Evolutionary conservation across 2,329 filamentous ascomycete species (phyloP), one percentile per base, ranked within the genome.

Genomic region (Alternaria hordeiaustralica): DNA sequence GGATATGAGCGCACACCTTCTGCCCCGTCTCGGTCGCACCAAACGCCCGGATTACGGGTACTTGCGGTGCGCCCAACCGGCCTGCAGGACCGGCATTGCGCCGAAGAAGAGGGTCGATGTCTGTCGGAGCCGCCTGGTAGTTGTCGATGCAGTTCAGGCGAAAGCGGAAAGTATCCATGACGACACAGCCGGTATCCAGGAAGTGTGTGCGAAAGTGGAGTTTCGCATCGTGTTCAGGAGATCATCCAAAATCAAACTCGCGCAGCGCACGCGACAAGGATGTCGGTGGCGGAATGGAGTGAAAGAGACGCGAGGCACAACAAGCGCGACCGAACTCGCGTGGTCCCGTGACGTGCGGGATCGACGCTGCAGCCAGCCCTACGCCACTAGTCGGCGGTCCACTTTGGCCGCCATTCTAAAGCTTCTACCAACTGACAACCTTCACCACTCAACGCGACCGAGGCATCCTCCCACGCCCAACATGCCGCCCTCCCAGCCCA

Each of bases 131-230:
- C 44, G 90, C 88, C 82, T 97, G 94, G 80, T 98, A 99, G 79
- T 96, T 90, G 81, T 99, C 96, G 82, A 99, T 90, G 83, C 93
- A 97, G 79, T 99, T 97, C 76, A 99, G 85, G 73, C 94, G 92
- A 78, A 99, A 89, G 72, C 92, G 91, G 82, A 99, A 98, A 71
- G 88, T 85, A 75, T 93, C 90, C 90, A 89, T 89, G 74, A 71
- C 69, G 71, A 66, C 64, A 70, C 55, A 26, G 58, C 51, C 53
- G 45, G 55, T 43, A 55, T 45, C 15, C 50, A 21, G n/a, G 10
- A 45, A 13, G 9, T 26, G n/a, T 45, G 44, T 26, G 44, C 11
- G 50, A 28, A 11, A 12, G 5, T 15, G 7, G 20, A 26, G 30
- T 53, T 33, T 51, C 25, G 46, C 69, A 76, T 72, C 33, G 49